Percentiles rank a stretch among this genome's conserved stretches.
These are phyloP conservation scores for Phialocephala subalpina DNA, from an alignment of 2,329 filamentous ascomycete species.

Conservation along the genomic window DNA sequence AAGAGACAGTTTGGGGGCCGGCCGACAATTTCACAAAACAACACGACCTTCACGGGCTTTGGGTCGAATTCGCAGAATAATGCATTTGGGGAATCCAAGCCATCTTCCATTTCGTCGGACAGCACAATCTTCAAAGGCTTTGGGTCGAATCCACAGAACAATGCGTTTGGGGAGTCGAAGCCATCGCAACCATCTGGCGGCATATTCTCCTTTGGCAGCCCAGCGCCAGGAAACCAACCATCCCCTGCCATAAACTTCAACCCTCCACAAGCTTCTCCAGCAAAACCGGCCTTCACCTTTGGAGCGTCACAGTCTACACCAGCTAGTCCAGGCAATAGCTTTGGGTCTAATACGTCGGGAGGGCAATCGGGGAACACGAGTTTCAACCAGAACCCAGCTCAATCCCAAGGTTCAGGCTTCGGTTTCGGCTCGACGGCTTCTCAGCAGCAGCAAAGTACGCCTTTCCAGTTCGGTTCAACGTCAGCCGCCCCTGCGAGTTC, in stretches of 20 bases:
- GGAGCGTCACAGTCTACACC: slow-evolving; percentile 25
- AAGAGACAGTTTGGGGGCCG: slow-evolving; percentile 36
- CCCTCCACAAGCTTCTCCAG: slow-evolving; percentile 17
- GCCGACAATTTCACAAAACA: slow-evolving; percentile 14
- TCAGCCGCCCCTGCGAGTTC: slow-evolving; percentile 15
- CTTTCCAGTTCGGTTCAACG: slow-evolving; percentile 26
- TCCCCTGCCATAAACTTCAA: slow-evolving; percentile 22
- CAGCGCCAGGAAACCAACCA: background rate
- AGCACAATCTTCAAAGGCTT: background rate
- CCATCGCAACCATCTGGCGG: slow-evolving; percentile 16
- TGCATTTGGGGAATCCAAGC: slow-evolving; percentile 20
- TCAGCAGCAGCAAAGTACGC: slow-evolving; percentile 10
- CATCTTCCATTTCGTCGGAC: background rate
- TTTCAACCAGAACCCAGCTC: slow-evolving; percentile 16
- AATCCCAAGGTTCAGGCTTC: slow-evolving; percentile 14
- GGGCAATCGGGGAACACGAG: slow-evolving; percentile 17
- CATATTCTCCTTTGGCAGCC: slow-evolving; percentile 25
- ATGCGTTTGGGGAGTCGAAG: slow-evolving; percentile 7
- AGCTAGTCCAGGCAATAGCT: slow-evolving; percentile 23
- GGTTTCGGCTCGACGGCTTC: slow-evolving; percentile 19
- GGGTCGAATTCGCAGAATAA: slow-evolving; percentile 19
- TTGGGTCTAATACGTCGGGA: slow-evolving; percentile 22
- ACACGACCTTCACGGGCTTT: slow-evolving; percentile 8
- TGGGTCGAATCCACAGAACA: too few species aligned
- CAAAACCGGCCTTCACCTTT: slow-evolving; percentile 28